Base-by-base conservation (phyloP, 2,329 filamentous ascomycete species). In the Claviceps purpurea region DNA sequence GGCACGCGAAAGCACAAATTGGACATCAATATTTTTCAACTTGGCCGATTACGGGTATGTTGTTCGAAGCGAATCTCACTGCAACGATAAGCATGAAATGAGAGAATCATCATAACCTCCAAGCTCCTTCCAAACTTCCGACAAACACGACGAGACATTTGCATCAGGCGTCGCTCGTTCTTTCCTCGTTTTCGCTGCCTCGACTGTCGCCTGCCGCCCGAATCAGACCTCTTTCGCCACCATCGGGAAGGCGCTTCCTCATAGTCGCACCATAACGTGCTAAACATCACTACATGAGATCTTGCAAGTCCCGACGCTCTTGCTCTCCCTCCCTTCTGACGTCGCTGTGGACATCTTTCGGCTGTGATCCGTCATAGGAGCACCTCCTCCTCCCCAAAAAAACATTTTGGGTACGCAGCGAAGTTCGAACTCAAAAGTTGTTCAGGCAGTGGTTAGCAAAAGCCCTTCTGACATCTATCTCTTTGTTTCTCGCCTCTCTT, bases 401-500 rank as follows among this genome's bases (percentile, higher is more conserved):
- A 38, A 42, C 22, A 18, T 34, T 47, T 45, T 47, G 30, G 48
- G 50, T 51, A 52, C 30, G 44, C 26, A 50, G 22, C 26, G 2
- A 47, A 47, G 41, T 40, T 40, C 49, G 3, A 49, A 37, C 18
- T 20, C 45, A 30, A 22, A 47, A 38, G 14, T 2, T 46, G 44
- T 49, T 48, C 20, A 50, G 37, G 44, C 24, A 40, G n/a, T 22
- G 30, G 37, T 48, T 46, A 38, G 39, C 39, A 48, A n/a, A 50
- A 22, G 43, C 46, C 20, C 52, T 43, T 20, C 49, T 46, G 49
- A 50, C 49, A 30, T 40, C 26, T 39, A 11, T 50, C 49, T 45
- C 39, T 50, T 50, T 39, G 8, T 47, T 51, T 54, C 41, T 46
- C 50, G 51, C 49, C 43, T 49, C 45, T 49, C 50, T 47, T 49